Percentiles rank a stretch among this genome's conserved stretches.
These are phyloP conservation scores for Ajuga chamaepitys DNA, from an alignment of 257 asterid species.

Conservation along the genomic window DNA sequence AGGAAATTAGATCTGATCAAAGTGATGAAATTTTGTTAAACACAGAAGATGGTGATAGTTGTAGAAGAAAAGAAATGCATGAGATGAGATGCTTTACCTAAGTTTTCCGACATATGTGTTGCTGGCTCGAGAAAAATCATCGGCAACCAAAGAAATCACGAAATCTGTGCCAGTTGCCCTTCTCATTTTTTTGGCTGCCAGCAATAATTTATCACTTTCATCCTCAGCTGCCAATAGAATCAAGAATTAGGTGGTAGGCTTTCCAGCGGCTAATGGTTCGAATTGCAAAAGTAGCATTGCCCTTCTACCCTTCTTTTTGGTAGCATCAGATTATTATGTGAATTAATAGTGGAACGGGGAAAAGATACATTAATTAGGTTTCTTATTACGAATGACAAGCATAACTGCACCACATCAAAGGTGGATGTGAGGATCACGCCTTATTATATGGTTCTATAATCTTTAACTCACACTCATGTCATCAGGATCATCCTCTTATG, in stretches of 20 bases:
- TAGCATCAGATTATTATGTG: no score
- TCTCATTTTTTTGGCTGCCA: slow-evolving; percentile 76
- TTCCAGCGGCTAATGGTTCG: neutral
- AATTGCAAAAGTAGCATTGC: neutral
- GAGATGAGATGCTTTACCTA: slow-evolving; percentile 36
- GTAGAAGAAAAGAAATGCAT: neutral
- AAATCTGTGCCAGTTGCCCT: slow-evolving; percentile 85
- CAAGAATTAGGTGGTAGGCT: slow-evolving; percentile 17
- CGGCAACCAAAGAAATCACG: slow-evolving; percentile 70
- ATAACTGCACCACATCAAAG: no score
- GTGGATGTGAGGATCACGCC: no score
- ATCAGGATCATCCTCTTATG: no score
- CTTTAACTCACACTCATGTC: no score
- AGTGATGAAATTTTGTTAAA: slow-evolving; percentile 7
- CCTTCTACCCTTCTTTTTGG: neutral
- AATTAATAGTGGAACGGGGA: no score
- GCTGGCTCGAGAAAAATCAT: slow-evolving; percentile 90
- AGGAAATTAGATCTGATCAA: slow-evolving; percentile 77
- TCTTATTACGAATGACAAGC: no score
- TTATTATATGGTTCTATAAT: no score
- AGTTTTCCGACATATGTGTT: slow-evolving; percentile 81
- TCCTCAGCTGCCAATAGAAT: slow-evolving; percentile 56
- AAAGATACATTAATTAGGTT: no score
- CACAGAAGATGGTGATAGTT: neutral
- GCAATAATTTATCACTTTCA: slow-evolving; percentile 59